Percentiles rank a stretch among this genome's conserved stretches.
These are phyloP conservation scores for Mucor indicus DNA, from an alignment of 371 early-diverging fungal genomes.

Conservation along the genomic window DNA sequence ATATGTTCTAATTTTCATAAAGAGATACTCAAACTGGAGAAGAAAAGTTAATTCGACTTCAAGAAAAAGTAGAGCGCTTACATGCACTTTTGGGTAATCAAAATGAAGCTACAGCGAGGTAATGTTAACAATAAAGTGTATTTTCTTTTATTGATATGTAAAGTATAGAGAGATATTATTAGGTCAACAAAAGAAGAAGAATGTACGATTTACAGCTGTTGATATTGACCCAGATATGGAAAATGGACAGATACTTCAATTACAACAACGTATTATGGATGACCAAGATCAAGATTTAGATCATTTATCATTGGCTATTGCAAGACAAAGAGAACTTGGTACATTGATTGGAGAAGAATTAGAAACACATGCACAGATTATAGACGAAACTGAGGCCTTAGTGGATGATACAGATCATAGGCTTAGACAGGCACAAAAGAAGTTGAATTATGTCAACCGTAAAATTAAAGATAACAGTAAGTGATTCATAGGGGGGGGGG, in stretches of 20 bases:
- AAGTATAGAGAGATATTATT: slow-evolving; percentile 26
- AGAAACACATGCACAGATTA: slow-evolving; percentile 68
- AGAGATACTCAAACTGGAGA: slow-evolving; percentile 59
- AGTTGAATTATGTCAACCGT: slow-evolving; percentile 39
- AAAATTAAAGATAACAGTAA: slow-evolving; percentile 49
- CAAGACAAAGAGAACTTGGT: slow-evolving; percentile 76
- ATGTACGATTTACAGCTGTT: slow-evolving; percentile 40
- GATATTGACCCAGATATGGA: slow-evolving; percentile 52
- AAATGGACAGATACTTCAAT: slow-evolving; percentile 63
- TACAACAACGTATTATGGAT: slow-evolving; percentile 75
- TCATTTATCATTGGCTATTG: slow-evolving; percentile 57
- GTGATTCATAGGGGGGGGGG: slow-evolving; percentile 1
- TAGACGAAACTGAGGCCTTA: slow-evolving; percentile 70
- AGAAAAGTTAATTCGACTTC: slow-evolving; percentile 57
- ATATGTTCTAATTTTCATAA: neutral
- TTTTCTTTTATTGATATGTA: neutral
- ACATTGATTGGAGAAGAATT: slow-evolving; percentile 75
- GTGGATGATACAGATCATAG: slow-evolving; percentile 62
- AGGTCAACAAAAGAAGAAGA: slow-evolving; percentile 28
- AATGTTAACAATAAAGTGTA: neutral
- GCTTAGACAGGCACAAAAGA: slow-evolving; percentile 55
- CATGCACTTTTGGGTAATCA: slow-evolving; percentile 56
- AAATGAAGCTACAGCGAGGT: slow-evolving; percentile 51
- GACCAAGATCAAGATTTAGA: slow-evolving; percentile 81
- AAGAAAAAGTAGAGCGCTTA: slow-evolving; percentile 60